These are phyloP conservation scores for Microdochium trichocladiopsis DNA, from an alignment of 2,329 filamentous ascomycete genomes.

Conservation along the genomic window DNA sequence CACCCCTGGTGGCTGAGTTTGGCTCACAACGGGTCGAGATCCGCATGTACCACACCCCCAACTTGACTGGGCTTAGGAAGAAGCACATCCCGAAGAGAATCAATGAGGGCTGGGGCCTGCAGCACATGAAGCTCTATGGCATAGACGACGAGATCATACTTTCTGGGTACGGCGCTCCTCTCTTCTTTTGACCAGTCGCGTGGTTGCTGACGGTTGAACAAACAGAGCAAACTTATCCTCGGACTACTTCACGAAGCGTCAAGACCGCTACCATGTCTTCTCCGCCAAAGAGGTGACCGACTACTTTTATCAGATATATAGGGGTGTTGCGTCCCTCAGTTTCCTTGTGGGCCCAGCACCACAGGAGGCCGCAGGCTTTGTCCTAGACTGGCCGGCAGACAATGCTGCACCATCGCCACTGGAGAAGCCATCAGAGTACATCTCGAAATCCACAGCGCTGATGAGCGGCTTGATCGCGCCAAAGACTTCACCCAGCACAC, in stretches of 20 bases:
- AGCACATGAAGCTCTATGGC: constrained; percentile 99
- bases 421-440: constrained; percentile 61
- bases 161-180: constrained; percentile 57
- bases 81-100: constrained; percentile 78
- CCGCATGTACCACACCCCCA: constrained; percentile 97
- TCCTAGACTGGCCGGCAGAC: constrained; percentile 63
- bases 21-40: constrained; percentile 80
- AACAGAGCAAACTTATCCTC: constrained; percentile 70
- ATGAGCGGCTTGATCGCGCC: constrained; percentile 61
- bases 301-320: constrained; percentile 74
- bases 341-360: constrained; percentile 65
- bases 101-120: constrained; percentile 96
- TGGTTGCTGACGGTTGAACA: constrained; percentile 23
- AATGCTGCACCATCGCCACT: constrained; percentile 75
- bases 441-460: constrained; percentile 57
- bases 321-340: constrained; percentile 71
- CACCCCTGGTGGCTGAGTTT: constrained; percentile 77
- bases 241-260: constrained; percentile 94
- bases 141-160: constrained; percentile 93
- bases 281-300: constrained; percentile 70
- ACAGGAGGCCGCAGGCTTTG: constrained; percentile 47
- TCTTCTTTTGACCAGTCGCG: not conserved
- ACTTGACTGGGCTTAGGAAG: constrained; percentile 81
- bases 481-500: constrained; percentile 20
- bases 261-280: constrained; percentile 93